Evolutionary conservation across 768 basidiomycete species (phyloP), one percentile per base, ranked within the genome.

Genomic region (Arthromyces matolae): DNA sequence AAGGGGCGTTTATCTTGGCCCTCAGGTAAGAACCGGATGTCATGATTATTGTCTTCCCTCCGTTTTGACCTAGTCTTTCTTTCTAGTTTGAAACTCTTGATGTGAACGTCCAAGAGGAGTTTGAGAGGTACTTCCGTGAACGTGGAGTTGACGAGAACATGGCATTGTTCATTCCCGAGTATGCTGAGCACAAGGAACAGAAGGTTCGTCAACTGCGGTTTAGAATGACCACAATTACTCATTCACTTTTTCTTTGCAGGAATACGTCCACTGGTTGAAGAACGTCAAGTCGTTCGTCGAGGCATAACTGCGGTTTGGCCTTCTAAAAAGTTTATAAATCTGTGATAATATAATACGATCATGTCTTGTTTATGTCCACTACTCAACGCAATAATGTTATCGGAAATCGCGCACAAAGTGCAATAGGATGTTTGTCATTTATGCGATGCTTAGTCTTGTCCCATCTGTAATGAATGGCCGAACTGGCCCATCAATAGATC

Each of bases 181-280:
- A 91, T 61, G 84, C 86, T 12, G 85, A 89, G 61, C 72, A 74
- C 72, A 97, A 96, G 77, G 94, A 98, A 63, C 94, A 98, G 73
- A 84, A 84, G 80, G 93, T 93, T 27, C 28, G 78, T 67, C 14
- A 14, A 18, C 14, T 42, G 34, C 25, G 12, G 9, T 49, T 45
- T 6, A 29, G n/a, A 4, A 20, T 10, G 18, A 46, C 42, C 19
- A 25, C 36, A 38, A 38, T 52, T 24, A 28, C 29, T 39, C 14
- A 36, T n/a, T n/a, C n/a, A 43, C 29, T 52, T 35, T 22, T 42
- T 50, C 20, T 47, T 25, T 52, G 31, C 51, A 93, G 92, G 94
- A 98, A 71, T 98, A 98, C 68, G 80, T 92, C 60, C 76, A 73
- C 55, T 98, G 94, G 94, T 71, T 98, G 59, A 69, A 78, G 57